Conservation (phyloP, 2,329 filamentous ascomycete genomes). For the Thelonectria rubi region DNA sequence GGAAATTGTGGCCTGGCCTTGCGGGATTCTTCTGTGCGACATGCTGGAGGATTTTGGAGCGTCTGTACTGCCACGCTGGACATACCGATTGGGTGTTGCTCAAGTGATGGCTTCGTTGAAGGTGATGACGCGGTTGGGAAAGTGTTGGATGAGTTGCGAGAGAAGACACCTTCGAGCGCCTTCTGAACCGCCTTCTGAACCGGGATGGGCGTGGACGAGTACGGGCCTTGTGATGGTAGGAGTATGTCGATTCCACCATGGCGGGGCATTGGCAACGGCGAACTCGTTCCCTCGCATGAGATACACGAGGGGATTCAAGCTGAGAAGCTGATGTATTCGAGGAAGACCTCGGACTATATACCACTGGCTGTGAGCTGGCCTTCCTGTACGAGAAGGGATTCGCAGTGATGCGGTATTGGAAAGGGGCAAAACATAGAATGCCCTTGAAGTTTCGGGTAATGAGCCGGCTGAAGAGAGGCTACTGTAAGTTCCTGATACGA, state of each 20-base stretch:
- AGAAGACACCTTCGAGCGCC: constrained; percentile 50
- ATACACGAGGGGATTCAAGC: background rate
- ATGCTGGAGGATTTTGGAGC: constrained; percentile 41
- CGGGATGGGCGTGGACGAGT: constrained; percentile 27
- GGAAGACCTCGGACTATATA: background rate
- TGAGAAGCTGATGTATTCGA: background rate
- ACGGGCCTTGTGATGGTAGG: constrained; percentile 15
- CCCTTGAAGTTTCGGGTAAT: constrained; percentile 20
- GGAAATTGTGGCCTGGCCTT: constrained; percentile 47
- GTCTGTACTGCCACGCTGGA: constrained; percentile 52
- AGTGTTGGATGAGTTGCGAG: constrained; percentile 55
- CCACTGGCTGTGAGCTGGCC: background rate
- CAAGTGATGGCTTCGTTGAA: constrained; percentile 54
- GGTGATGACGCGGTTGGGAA: constrained; percentile 57
- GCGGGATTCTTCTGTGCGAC: constrained; percentile 45
- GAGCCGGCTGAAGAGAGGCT: constrained; percentile 25
- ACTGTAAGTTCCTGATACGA: constrained; percentile 30
- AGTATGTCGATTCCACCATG: constrained; percentile 34
- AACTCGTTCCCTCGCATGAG: too few species aligned
- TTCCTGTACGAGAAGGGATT: background rate
- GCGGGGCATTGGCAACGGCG: constrained; percentile 21
- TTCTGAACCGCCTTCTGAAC: constrained; percentile 37
- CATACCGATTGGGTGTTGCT: constrained; percentile 44
- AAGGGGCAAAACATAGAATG: constrained; percentile 22
- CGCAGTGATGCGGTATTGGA: background rate